phyloP scores from a whole-genome alignment of 2,329 filamentous ascomycete genomes.

The Boeremia exigua region DNA sequence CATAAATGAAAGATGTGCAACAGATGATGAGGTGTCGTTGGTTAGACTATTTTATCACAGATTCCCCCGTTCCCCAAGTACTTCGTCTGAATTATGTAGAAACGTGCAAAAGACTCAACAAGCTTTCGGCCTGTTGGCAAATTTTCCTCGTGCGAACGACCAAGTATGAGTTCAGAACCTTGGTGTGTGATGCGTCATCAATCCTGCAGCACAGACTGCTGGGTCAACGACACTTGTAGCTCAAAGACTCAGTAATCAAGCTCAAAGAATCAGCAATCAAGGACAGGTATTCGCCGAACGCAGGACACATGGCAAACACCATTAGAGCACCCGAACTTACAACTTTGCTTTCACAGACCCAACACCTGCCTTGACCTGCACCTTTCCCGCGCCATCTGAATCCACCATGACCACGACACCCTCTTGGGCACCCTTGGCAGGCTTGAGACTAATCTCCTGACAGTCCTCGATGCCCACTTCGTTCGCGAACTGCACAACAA shows the following conservation, averaged over 20 bases:
- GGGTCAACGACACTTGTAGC: too few species aligned
- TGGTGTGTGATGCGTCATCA: too few species aligned
- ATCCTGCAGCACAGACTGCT: too few species aligned
- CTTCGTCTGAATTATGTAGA: conserved; percentile 10
- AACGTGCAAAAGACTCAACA: conserved; percentile 4
- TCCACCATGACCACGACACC: conserved; percentile 46
- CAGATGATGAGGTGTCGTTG: conserved; percentile 10
- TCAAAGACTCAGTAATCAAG: too few species aligned
- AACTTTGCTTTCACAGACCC: conserved; percentile 42
- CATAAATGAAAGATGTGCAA: conserved; percentile 3
- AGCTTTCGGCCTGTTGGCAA: too few species aligned
- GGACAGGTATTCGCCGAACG: too few species aligned
- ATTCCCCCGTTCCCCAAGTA: conserved; percentile 24
- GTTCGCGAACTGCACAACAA: conserved; percentile 85
- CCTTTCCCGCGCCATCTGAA: conserved; percentile 38
- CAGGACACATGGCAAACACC: background rate
- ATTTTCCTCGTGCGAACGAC: too few species aligned
- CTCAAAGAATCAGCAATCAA: too few species aligned
- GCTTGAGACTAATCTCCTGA: conserved; percentile 70
- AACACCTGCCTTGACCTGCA: conserved; percentile 45
- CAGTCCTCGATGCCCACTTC: conserved; percentile 84
- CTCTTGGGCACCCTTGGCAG: conserved; percentile 33
- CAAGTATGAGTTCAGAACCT: too few species aligned
- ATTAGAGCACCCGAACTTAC: conserved; percentile 3
- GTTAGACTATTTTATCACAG: conserved; percentile 27